Evolutionary conservation across 306 rosid species (phyloP), one percentile per base, ranked within the genome.

Genomic region (Arachis hypogaea): DNA sequence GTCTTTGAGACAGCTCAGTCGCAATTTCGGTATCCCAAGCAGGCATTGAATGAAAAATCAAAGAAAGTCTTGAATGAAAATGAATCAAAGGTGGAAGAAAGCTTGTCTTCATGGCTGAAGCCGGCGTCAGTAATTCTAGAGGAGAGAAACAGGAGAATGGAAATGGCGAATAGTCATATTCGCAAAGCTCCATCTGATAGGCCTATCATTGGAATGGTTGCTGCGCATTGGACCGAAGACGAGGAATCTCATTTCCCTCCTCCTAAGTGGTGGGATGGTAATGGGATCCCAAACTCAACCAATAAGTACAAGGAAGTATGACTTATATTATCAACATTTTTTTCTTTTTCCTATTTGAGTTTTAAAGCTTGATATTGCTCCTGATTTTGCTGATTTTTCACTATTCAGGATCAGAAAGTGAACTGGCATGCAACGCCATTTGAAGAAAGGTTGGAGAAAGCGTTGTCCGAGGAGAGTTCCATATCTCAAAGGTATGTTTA

Each of bases 391-490:
- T 55, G 66, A 69, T 59, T 74, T 36, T 76, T 33, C 4, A 4
- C 38, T 33, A 60, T 57, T 71, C 89, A 94, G 98, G 97, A 91
- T 78, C 96, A 89, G 80, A 94, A 91, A 77, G 97, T 94, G 79
- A 89, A 76, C 64, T 94, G 98, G 98, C 98, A 94, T 72, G 96
- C 98, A 3, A 94, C 97, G 3, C 92, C 98, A 11, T 94, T 94
- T 73, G 97, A 89, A 83, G 98, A 88, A 81, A 88, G 97, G 80
- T 74, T 91, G 49, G 97, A 94, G 80, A 94, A 92, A 86, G 98
- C 97, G 60, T 75, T 94, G 47, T 94, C 96, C 9, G 97, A 91
- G 81, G 91, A 94, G 69, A 87, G 84, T 66, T 30, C 81, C 63
- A 69, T 82, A 71, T 42, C 97, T 58, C 78, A 88, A 80, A 85